Conservation (phyloP, 495 filamentous ascomycete genomes). For the Xylaria curta region DNA sequence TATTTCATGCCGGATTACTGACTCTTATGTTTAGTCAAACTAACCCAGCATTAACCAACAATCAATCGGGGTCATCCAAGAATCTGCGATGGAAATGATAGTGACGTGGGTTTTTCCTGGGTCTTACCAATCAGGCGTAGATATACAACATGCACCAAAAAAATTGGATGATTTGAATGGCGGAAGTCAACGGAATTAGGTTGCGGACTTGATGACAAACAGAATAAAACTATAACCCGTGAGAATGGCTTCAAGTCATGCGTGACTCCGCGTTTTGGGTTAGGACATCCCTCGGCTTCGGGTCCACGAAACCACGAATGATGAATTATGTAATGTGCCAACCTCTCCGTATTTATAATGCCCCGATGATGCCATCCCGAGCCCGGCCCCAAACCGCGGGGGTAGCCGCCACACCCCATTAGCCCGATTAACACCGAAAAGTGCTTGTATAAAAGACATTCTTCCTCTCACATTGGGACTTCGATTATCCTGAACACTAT, state of each 20-base stretch:
- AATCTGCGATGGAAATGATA: slow-evolving; percentile 2
- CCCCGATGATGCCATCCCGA: slow-evolving; percentile 15
- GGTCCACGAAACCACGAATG: background rate
- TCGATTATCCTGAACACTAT: background rate
- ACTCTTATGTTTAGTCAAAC: slow-evolving; percentile 20
- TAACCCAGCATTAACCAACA: slow-evolving; percentile 2
- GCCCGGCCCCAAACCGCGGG: background rate
- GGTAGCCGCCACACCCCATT: slow-evolving; percentile 4
- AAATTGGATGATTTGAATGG: background rate
- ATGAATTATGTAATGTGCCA: slow-evolving; percentile 14
- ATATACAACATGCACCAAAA: background rate
- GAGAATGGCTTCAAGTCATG: background rate
- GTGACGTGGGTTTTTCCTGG: background rate
- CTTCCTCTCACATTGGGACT: background rate
- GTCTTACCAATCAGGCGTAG: slow-evolving; percentile 7
- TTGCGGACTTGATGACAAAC: slow-evolving; percentile 7
- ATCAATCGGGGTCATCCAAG: background rate
- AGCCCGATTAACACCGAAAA: background rate
- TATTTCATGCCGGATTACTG: background rate
- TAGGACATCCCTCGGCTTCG: slow-evolving; percentile 1
- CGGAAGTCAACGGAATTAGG: background rate
- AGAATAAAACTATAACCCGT: background rate
- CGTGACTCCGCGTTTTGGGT: slow-evolving; percentile 1
- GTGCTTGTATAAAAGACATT: background rate
- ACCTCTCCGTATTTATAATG: slow-evolving; percentile 13